Evolutionary conservation across 352 stramenopile species (phyloP).

Genomic region (Phytophthora pisi): DNA sequence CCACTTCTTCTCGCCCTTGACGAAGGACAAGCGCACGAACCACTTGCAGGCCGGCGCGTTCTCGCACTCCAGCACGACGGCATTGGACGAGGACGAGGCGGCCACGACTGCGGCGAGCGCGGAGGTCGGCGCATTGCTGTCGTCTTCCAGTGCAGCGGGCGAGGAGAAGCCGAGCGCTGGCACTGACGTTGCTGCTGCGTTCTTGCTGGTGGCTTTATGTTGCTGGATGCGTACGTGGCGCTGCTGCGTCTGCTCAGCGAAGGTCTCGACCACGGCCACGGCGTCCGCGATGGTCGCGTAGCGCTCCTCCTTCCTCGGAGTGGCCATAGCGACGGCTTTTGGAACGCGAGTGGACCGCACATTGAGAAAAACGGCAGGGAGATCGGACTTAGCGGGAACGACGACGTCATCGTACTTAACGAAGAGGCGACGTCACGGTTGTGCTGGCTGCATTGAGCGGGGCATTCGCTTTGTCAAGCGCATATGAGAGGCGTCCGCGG

Average conservation of each 20-base stretch:
- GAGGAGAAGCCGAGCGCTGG: constrained; percentile 8
- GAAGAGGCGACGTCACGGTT: neutral
- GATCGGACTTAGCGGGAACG: neutral
- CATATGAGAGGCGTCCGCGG: constrained; percentile 35
- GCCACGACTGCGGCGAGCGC: neutral
- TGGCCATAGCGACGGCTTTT: constrained; percentile 44
- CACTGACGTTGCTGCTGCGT: neutral
- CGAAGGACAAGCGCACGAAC: constrained; percentile 70
- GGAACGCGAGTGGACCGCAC: constrained; percentile 4
- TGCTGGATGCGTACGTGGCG: constrained; percentile 62
- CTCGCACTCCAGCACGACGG: constrained; percentile 66
- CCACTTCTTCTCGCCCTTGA: constrained; percentile 74
- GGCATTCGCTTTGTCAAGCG: neutral
- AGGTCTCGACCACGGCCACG: constrained; percentile 63
- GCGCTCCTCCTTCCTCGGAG: constrained; percentile 65
- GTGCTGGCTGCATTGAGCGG: neutral
- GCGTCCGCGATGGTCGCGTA: constrained; percentile 69
- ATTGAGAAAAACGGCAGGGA: constrained; percentile 3
- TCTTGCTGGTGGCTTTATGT: constrained; percentile 26
- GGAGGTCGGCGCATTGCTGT: neutral
- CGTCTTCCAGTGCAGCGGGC: neutral
- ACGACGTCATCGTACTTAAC: neutral
- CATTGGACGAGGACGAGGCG: constrained; percentile 34
- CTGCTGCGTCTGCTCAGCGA: constrained; percentile 59
- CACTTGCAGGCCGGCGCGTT: constrained; percentile 74